phyloP scores from a whole-genome alignment of 805 yeast species.

The Peterozyma xylosa region DNA sequence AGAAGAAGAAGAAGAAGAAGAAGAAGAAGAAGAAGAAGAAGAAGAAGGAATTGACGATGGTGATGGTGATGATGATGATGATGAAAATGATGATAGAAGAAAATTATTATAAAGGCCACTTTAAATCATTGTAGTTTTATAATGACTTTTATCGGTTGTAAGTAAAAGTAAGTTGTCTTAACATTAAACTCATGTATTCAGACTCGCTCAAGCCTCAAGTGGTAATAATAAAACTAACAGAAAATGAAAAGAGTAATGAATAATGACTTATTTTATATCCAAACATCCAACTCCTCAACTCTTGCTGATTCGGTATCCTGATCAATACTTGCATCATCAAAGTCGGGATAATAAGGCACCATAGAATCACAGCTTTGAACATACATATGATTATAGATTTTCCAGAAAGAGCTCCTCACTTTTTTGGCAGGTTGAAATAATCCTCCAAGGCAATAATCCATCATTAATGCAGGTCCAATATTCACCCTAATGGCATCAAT shows the following conservation, averaged over 20 bases:
- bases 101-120: too few species aligned
- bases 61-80: slow-evolving; percentile 13
- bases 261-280: slow-evolving; percentile 7
- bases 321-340: slow-evolving; percentile 30
- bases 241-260: not conserved
- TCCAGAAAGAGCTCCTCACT: slow-evolving; percentile 85
- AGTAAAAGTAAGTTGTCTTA: not conserved
- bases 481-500: slow-evolving; percentile 65
- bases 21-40: slow-evolving; percentile 20
- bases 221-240: not conserved
- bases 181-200: too few species aligned
- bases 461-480: slow-evolving; percentile 66
- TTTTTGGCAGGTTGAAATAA: slow-evolving; percentile 88
- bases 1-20: slow-evolving; percentile 20
- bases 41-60: slow-evolving; percentile 24
- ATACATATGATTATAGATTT: slow-evolving; percentile 67
- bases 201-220: too few species aligned
- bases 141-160: not conserved
- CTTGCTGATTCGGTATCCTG: not conserved
- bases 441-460: slow-evolving; percentile 82
- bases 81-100: not conserved
- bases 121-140: not conserved
- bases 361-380: slow-evolving; percentile 66
- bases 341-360: slow-evolving; percentile 74
- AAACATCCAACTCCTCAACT: slow-evolving; percentile 42